Percentiles rank a stretch among this genome's conserved stretches.
phyloP scores from a whole-genome alignment of 2,329 filamentous ascomycete species.

The Pseudocercospora cruenta region DNA sequence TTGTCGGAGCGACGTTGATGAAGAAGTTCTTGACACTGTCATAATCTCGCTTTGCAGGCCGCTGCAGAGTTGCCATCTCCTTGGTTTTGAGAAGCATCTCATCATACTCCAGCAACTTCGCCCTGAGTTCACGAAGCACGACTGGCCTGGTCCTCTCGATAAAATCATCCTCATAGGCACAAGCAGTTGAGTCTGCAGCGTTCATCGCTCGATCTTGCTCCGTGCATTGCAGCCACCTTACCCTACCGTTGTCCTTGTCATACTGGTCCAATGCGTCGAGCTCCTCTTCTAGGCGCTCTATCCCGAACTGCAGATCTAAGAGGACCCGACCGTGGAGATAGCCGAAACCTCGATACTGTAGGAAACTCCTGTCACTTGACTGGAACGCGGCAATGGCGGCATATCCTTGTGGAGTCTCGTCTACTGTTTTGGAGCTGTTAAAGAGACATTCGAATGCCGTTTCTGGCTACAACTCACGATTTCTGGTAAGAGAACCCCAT shows the following conservation, averaged over 20 bases:
- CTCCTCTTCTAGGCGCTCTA: conserved; percentile 42
- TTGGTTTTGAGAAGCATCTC: conserved; percentile 46
- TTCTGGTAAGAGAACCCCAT: no score
- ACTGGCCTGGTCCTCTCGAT: neutral
- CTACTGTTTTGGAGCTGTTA: conserved; percentile 31
- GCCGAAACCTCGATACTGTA: conserved; percentile 45
- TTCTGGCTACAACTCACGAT: no score
- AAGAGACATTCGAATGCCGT: neutral
- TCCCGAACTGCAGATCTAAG: conserved; percentile 44
- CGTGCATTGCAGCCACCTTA: conserved; percentile 11
- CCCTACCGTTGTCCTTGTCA: conserved; percentile 19
- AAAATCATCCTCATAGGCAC: conserved; percentile 22
- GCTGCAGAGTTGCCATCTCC: conserved; percentile 43
- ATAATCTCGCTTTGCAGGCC: conserved; percentile 46
- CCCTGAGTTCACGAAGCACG: neutral
- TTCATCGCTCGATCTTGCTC: conserved; percentile 15
- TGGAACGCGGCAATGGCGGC: conserved; percentile 45
- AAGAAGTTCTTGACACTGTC: conserved; percentile 44
- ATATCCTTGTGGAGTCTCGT: conserved; percentile 45
- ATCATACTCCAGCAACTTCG: conserved; percentile 32
- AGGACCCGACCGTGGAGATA: conserved; percentile 46
- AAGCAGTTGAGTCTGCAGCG: conserved; percentile 21
- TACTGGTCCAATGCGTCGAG: conserved; percentile 38
- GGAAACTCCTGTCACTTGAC: conserved; percentile 45
- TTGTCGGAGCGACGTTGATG: conserved; percentile 41